Percentiles rank a stretch among this genome's conserved stretches.
phyloP scores from a whole-genome alignment of 2,329 filamentous ascomycete genomes.

The Meredithiella fracta region DNA sequence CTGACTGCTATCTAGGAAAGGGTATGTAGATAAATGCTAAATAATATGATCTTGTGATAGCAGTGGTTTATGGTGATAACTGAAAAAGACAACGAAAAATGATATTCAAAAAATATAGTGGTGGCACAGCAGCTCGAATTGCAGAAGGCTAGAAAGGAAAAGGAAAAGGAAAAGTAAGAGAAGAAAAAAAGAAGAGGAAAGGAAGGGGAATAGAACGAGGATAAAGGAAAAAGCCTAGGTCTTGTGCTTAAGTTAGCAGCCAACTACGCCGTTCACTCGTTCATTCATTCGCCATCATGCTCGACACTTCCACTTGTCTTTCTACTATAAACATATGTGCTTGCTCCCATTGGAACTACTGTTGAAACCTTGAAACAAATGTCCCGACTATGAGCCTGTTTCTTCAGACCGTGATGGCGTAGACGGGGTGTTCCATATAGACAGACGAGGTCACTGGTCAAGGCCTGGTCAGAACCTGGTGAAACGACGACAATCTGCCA shows the following conservation, averaged over 20 bases:
- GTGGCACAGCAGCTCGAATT: conserved; percentile 5
- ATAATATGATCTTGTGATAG: too few species aligned
- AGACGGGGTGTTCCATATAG: too few species aligned
- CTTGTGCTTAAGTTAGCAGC: background rate
- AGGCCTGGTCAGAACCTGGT: too few species aligned
- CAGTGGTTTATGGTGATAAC: too few species aligned
- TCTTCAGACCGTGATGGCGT: too few species aligned
- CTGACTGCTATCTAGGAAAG: background rate
- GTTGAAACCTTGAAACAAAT: too few species aligned
- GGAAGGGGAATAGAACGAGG: conserved; percentile 3
- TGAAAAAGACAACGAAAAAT: conserved; percentile 1
- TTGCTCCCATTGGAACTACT: too few species aligned
- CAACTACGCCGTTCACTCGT: background rate
- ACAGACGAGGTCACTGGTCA: too few species aligned
- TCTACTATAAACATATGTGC: background rate
- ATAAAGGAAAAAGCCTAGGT: background rate
- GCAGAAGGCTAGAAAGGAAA: conserved; percentile 13
- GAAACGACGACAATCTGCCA: too few species aligned
- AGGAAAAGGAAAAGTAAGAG: background rate
- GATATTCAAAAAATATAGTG: conserved; percentile 1
- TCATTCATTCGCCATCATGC: background rate
- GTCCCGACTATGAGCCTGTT: too few species aligned
- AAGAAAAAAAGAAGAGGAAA: conserved; percentile 9
- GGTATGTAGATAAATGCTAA: background rate
- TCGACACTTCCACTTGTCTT: background rate